phyloP scores from a whole-genome alignment of 1,284 basidiomycete species.

The Singerocomus inundabilis region DNA sequence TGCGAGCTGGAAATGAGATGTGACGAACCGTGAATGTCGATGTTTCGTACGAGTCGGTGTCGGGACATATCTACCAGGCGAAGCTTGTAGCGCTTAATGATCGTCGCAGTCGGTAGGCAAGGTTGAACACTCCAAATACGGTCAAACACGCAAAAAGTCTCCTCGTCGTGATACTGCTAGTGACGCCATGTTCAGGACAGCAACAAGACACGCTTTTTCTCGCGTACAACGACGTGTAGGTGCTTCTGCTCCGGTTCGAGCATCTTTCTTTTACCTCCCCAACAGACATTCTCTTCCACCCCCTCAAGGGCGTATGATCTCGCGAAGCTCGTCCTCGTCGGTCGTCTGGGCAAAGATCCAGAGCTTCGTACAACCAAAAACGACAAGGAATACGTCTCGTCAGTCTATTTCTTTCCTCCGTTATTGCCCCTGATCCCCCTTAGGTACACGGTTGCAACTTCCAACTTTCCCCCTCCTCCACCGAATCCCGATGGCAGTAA shows the following conservation, averaged over 20 bases:
- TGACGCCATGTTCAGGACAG: conserved; percentile 44
- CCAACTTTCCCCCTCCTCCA: conserved; percentile 56
- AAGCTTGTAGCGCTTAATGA: neutral
- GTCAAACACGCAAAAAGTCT: conserved; percentile 21
- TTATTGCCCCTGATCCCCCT: neutral
- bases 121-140: conserved; percentile 18
- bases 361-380: conserved; percentile 65
- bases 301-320: conserved; percentile 54
- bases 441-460: conserved; percentile 71
- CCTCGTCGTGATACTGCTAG: neutral
- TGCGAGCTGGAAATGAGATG: conserved; percentile 10
- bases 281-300: conserved; percentile 69
- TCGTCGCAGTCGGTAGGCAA: neutral
- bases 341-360: conserved; percentile 68
- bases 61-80: conserved; percentile 61
- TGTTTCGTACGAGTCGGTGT: conserved; percentile 88
- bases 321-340: conserved; percentile 74
- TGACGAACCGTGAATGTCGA: conserved; percentile 77
- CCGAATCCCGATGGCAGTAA: conserved; percentile 60
- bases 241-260: neutral
- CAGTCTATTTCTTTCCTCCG: conserved; percentile 30
- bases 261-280: neutral
- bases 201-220: conserved; percentile 43
- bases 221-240: conserved; percentile 51
- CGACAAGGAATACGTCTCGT: conserved; percentile 77